Base-by-base conservation (phyloP, 305 asterid species). In the Fraxinus velutina region DNA sequence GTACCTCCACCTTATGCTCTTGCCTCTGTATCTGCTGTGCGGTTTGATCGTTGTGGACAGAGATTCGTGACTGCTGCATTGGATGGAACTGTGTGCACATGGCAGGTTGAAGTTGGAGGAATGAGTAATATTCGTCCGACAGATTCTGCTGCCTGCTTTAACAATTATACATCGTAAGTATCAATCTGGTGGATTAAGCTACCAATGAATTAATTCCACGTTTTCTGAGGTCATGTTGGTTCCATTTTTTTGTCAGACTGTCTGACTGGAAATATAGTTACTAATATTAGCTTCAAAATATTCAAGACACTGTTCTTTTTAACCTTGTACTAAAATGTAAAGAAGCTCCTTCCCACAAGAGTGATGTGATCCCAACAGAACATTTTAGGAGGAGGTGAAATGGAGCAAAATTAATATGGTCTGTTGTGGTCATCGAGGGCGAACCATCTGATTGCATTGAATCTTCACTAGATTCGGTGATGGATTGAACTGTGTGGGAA, bases 91-190 rank as follows among this genome's bases (percentile, higher is more conserved):
- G 97, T 93, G 50, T 91, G 97, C 88, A 91, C 99, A 29, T 96
- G 99, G 99, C 98, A 96, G 88, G 92, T 96, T 86, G 99, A 96
- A 91, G 99, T 96, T 79, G 99, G 99, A 86, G 98, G 99, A 83
- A 90, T 93, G 90, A 94, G 95, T 86, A 93, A 92, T 80, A 83
- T 94, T 85, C 92, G 75, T 86, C 99, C 99, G 80, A 92, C 97
- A 75, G 98, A 94, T 86, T 92, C 97, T 73, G 88, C 98, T 81
- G 85, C 86, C 85, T 96, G 99, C 94, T 96, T 96, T 81, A 94
- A 91, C 89, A 93, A 92, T 86, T 90, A 93, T 82, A 90, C 99
- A 6, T 88, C 96, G 99, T 96, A 93, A 32, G 96, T 85, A 79
- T 79, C 77, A 79, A 66, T n/a, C 30, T 70, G 33, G 24, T 74